A percentile compares a stretch with the other conserved stretches of the same genome.
These are phyloP conservation scores for Verticillium klebahnii DNA, from an alignment of 2,329 filamentous ascomycete genomes.

Conservation along the genomic window DNA sequence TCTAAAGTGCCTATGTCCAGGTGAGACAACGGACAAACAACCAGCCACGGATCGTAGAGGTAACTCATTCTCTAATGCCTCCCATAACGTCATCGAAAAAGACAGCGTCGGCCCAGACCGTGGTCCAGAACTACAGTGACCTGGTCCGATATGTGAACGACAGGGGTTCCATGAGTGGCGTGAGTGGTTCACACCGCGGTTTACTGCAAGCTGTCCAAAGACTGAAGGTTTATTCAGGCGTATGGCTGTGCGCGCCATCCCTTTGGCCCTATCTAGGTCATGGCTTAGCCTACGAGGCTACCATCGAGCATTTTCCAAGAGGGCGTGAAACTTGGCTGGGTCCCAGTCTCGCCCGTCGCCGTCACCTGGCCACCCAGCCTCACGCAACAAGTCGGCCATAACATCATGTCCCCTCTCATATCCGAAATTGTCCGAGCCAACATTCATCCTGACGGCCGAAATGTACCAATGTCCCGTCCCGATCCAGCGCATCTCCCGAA, in stretches of 20 bases:
- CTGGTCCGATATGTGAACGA: too few relatives aligned
- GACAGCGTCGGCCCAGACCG: too few relatives aligned
- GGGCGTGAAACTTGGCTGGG: slow-evolving; percentile 2
- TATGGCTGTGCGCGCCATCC: neutral
- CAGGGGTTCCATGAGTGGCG: too few relatives aligned
- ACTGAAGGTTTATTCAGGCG: neutral
- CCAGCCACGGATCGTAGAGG: too few relatives aligned
- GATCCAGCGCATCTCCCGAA: slow-evolving; percentile 9
- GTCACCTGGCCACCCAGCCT: slow-evolving; percentile 10
- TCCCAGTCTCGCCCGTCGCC: slow-evolving; percentile 2
- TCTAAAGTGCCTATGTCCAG: too few relatives aligned
- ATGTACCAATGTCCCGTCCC: neutral
- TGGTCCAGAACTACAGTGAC: too few relatives aligned
- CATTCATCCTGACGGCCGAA: neutral
- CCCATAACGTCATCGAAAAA: too few relatives aligned
- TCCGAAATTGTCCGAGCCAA: neutral
- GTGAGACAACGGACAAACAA: too few relatives aligned
- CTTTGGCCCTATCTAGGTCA: neutral
- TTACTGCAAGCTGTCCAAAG: too few relatives aligned
- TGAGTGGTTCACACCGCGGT: too few relatives aligned
- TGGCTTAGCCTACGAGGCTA: neutral
- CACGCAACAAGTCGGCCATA: slow-evolving; percentile 5
- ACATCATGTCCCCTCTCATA: neutral
- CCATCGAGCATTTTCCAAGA: neutral
- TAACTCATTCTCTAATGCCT: too few relatives aligned